Evolutionary conservation across 2,329 filamentous ascomycete genomes (phyloP), one percentile per base, ranked within the genome.

Genomic region (Fusarium fracticaudum): DNA sequence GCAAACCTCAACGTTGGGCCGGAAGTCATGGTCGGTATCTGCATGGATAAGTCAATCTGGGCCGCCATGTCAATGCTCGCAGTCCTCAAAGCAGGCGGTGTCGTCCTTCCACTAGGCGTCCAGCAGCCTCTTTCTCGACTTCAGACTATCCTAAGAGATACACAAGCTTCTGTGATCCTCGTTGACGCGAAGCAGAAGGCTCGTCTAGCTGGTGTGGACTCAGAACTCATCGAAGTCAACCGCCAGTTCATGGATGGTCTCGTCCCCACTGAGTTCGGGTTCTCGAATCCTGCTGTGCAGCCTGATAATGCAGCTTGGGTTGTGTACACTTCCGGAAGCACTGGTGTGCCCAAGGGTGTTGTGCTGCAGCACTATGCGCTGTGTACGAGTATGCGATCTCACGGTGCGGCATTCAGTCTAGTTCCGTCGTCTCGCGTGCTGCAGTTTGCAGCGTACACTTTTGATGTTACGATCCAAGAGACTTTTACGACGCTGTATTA

Each of bases 381-480:
- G 11, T 57, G 50, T 17, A 62, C 63, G 2, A 53, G 47, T 14
- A 31, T 63, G 26, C 33, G 33, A 20, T 57, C 60, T 8, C 60
- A 63, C 11, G 60, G 60, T 18, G 43, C 51, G 22, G 60, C 60
- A 1, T 59, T 58, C 12, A 44, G 51, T 2, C 54, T 44, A 6
- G 18, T 58, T 5, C 54, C 35, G 7, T 44, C 54, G 24, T 59
- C 51, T 17, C 60, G 51, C 0, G 54, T 44, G 1, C 1, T 63
- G 2, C 60, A 63, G 13, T 63, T 63, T 13, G 51, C 60, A 1
- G 54, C 60, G 1, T 58, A 59, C 14, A 58, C 54, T 13, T 63
- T 63, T 20, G 60, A 63, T 20, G 60, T 59, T 13, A 63, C 60
- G 1, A 33, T 63, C 13, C 60, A 63, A 59, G 60, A 63, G 33